A percentile compares a stretch with the other conserved stretches of the same genome.
Evolutionary conservation across 176 grass and related monocot genomes (phyloP).

Genomic region (Dactylis glomerata): DNA sequence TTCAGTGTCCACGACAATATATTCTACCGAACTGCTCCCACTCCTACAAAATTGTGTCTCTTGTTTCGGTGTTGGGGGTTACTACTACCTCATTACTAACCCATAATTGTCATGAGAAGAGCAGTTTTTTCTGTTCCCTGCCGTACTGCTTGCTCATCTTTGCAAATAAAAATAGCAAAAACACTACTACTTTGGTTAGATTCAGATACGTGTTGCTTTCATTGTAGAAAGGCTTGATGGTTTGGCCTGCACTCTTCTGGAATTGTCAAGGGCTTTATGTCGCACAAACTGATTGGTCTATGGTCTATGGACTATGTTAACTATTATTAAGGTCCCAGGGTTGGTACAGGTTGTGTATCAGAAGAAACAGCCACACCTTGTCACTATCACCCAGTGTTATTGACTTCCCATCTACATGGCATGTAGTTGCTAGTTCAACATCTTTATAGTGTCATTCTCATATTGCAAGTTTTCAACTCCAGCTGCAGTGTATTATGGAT

Average conservation of each 20-base stretch:
- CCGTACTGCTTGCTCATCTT: not conserved
- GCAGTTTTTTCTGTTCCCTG: not conserved
- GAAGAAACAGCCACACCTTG: not conserved
- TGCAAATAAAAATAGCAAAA: not conserved
- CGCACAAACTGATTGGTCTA: slow-evolving; percentile 35
- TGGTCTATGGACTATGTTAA: not conserved
- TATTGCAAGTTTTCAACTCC: not conserved
- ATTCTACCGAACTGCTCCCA: not conserved
- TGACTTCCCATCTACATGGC: not conserved
- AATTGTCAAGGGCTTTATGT: slow-evolving; percentile 29
- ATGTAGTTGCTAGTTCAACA: not conserved
- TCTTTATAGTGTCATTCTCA: not conserved
- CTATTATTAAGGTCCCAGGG: not conserved
- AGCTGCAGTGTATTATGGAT: not conserved
- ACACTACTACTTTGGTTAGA: slow-evolving; percentile 12
- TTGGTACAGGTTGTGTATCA: not conserved
- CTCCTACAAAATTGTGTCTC: not conserved
- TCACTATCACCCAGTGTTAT: not conserved
- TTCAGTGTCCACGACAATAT: not conserved
- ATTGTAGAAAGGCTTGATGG: slow-evolving; percentile 6
- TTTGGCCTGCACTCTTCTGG: slow-evolving; percentile 31
- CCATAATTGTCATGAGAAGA: not conserved
- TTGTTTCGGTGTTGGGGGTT: not conserved
- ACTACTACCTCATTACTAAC: not conserved
- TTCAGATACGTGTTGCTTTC: slow-evolving; percentile 35